Percentiles rank a stretch among this genome's conserved stretches.
Conservation (phyloP, 2,329 filamentous ascomycete species). For the Westerdykella aurantiaca region DNA sequence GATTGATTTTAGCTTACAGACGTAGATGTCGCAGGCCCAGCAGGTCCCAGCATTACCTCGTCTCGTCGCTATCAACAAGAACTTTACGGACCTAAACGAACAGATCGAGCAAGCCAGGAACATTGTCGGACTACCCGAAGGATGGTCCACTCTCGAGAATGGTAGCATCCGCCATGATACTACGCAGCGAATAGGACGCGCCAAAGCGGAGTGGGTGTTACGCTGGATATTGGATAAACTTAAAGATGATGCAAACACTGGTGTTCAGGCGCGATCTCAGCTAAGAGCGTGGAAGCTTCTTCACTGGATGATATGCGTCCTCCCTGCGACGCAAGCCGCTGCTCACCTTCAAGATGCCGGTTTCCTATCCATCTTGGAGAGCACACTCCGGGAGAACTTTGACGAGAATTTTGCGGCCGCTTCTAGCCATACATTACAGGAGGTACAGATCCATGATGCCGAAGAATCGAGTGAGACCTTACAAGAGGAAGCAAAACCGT, state of each 20-base stretch:
- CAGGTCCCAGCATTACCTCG: slow-evolving; percentile 31
- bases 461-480: slow-evolving; percentile 28
- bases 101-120: slow-evolving; percentile 39
- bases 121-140: slow-evolving; percentile 35
- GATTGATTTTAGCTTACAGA: neutral
- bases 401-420: slow-evolving; percentile 8
- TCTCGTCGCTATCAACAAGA: slow-evolving; percentile 37
- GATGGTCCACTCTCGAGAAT: slow-evolving; percentile 17
- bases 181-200: slow-evolving; percentile 16
- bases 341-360: slow-evolving; percentile 64
- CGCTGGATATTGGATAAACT: slow-evolving; percentile 61
- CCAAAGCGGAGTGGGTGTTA: slow-evolving; percentile 59
- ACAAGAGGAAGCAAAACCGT: slow-evolving; percentile 19
- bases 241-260: slow-evolving; percentile 36
- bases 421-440: slow-evolving; percentile 2
- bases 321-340: slow-evolving; percentile 64
- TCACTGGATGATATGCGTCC: slow-evolving; percentile 54
- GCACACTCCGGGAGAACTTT: slow-evolving; percentile 55
- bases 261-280: slow-evolving; percentile 39
- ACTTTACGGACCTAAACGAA: slow-evolving; percentile 32
- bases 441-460: slow-evolving; percentile 11
- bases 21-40: slow-evolving; percentile 2
- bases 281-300: slow-evolving; percentile 55
- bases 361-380: slow-evolving; percentile 61
- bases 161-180: slow-evolving; percentile 6